Evolutionary conservation across 2,329 filamentous ascomycete species (phyloP).

Genomic region (Akanthomyces uredinophilus): DNA sequence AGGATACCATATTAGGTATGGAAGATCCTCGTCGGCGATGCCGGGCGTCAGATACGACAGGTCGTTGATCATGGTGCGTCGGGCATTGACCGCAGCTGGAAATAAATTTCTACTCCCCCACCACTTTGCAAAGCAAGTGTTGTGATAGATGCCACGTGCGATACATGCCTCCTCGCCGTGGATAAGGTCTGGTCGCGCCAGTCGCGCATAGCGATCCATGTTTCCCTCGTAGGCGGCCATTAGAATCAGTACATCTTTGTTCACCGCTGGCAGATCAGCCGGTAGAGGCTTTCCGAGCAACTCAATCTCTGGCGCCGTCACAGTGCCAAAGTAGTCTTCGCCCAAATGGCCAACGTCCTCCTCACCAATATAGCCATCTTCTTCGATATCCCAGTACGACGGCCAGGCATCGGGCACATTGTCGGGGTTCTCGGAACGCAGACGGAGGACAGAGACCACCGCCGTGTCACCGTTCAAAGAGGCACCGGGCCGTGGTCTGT

Average conservation of each 20-base stretch:
- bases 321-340: conserved; percentile 12
- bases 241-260: conserved; percentile 34
- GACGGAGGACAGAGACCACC: background rate
- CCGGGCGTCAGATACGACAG: conserved; percentile 17
- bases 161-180: conserved; percentile 24
- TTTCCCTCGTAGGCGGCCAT: conserved; percentile 34
- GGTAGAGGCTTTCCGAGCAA: conserved; percentile 25
- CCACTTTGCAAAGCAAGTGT: conserved; percentile 33
- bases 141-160: conserved; percentile 33
- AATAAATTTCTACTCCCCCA: conserved; percentile 15
- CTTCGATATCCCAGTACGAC: background rate
- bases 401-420: conserved; percentile 19
- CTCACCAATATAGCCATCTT: conserved; percentile 7
- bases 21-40: background rate
- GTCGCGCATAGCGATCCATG: conserved; percentile 33
- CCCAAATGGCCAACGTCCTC: background rate
- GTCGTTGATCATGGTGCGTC: conserved; percentile 27
- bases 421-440: background rate
- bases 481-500: conserved; percentile 13
- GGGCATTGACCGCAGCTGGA: conserved; percentile 21
- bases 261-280: conserved; percentile 28
- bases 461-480: conserved; percentile 32
- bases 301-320: conserved; percentile 12
- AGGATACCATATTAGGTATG: conserved; percentile 13
- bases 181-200: conserved; percentile 26